Conservation (phyloP, 1,284 basidiomycete species). For the Leucocoprinus gongylophorus region DNA sequence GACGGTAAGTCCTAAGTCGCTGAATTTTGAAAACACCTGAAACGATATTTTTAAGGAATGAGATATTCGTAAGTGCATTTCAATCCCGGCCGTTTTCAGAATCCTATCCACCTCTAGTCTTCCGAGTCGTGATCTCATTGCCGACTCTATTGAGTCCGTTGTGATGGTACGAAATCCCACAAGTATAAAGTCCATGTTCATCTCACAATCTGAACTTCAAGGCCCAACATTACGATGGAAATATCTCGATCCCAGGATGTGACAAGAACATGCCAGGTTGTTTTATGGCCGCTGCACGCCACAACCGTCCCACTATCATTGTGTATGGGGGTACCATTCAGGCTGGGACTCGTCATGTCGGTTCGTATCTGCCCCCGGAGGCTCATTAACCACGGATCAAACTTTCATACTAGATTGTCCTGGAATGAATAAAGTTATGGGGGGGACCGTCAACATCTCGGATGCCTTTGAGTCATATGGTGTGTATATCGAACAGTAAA, state of each 20-base stretch:
- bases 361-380: slow-evolving; percentile 21
- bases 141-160: slow-evolving; percentile 85
- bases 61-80: slow-evolving; percentile 57
- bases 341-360: slow-evolving; percentile 62
- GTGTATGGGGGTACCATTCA: slow-evolving; percentile 84
- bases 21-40: background rate
- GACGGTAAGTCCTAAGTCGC: slow-evolving; percentile 46
- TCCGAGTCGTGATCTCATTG: slow-evolving; percentile 85
- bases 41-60: slow-evolving; percentile 47
- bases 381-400: background rate
- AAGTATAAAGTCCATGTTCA: background rate
- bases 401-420: slow-evolving; percentile 54
- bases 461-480: slow-evolving; percentile 83
- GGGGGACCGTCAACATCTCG: slow-evolving; percentile 74
- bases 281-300: slow-evolving; percentile 76
- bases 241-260: slow-evolving; percentile 77
- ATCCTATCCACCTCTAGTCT: slow-evolving; percentile 43
- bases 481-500: slow-evolving; percentile 18
- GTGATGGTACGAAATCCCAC: slow-evolving; percentile 43
- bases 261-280: slow-evolving; percentile 95
- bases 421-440: slow-evolving; percentile 68
- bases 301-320: slow-evolving; percentile 81
- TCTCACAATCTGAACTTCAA: slow-evolving; percentile 20
- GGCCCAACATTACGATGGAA: slow-evolving; percentile 86
- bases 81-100: background rate